Base-by-base conservation (phyloP, 2,329 filamentous ascomycete genomes). In the Stromatinia cepivora region DNA sequence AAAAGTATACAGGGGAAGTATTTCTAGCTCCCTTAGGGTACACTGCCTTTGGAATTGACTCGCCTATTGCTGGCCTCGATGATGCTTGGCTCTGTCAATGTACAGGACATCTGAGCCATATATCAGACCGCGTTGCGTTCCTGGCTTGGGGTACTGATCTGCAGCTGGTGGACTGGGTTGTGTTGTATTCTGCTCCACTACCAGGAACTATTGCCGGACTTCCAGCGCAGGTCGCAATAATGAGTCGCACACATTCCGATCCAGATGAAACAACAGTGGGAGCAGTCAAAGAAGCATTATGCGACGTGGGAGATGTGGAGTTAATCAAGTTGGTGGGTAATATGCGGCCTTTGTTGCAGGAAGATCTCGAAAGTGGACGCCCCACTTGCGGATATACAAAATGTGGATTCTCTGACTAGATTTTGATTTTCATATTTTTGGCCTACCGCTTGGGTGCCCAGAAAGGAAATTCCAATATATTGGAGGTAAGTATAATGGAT, bases 361-460 rank as follows among this genome's bases (percentile, higher is more conserved):
- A 66, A 28, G 4, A 45, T 25, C 1, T 50, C 10, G 13, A 39
- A 56, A 25, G 25, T 57, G 28, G n/a, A 25, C 64, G 42, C n/a
- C 53, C 64, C 5, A 59, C 64, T n/a, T 59, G 64, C 22, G 53
- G 50, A 59, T 66, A 66, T 66, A 11, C 64, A 66, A 25, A 66
- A 66, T 39, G 64, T 66, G 25, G 64, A 66, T 36, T 66, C 64
- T 50, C n/a, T 66, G 53, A 59, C 53, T 15, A 59, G 64, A 39
- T 66, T 66, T 28, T 66, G 53, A 59, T 22, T 52, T 25, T n/a
- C 46, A 4, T n/a, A 20, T 48, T 9, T 22, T 48, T 48, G 46
- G 20, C 46, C 20, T n/a, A 8, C 46, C 22, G 9, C 46, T 48
- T 48, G 22, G 9, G 46, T 48, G 13, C 15, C 20, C 6, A 48